phyloP scores from a whole-genome alignment of 2,329 filamentous ascomycete genomes.

The Penicillium expansum region DNA sequence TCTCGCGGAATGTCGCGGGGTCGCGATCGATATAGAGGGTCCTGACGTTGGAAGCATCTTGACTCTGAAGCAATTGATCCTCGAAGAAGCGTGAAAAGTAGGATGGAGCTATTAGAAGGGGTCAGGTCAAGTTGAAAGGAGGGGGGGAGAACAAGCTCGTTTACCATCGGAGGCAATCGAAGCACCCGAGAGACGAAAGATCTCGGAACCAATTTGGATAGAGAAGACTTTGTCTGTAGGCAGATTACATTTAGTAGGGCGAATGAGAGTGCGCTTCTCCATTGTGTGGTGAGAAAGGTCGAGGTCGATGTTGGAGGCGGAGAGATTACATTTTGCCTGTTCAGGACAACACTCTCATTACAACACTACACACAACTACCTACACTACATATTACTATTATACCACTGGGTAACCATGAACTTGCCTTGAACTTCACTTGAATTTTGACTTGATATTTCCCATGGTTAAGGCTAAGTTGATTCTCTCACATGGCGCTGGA shows the following conservation, averaged over 20 bases:
- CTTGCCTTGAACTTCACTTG: too few relatives aligned
- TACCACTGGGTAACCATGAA: neutral
- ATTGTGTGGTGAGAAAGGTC: neutral
- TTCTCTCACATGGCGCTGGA: constrained; percentile 20
- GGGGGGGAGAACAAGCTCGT: constrained; percentile 27
- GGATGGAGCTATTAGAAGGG: constrained; percentile 70
- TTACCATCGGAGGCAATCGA: constrained; percentile 70
- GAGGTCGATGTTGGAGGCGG: neutral
- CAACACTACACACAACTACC: neutral
- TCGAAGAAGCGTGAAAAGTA: constrained; percentile 95
- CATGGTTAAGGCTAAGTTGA: neutral
- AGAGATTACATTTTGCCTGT: neutral
- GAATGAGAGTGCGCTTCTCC: neutral
- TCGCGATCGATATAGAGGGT: constrained; percentile 96
- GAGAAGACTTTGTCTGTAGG: constrained; percentile 64
- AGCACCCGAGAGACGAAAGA: constrained; percentile 68
- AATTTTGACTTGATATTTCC: neutral
- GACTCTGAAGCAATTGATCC: constrained; percentile 68
- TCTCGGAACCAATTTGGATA: constrained; percentile 66
- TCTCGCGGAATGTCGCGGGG: constrained; percentile 82
- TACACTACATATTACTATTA: neutral
- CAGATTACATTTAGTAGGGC: constrained; percentile 29
- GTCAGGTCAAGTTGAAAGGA: constrained; percentile 42
- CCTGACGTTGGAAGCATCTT: constrained; percentile 58
- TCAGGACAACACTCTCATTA: neutral